Evolutionary conservation across 176 grass and related monocot species (phyloP).

Genomic region (Secale cereale): DNA sequence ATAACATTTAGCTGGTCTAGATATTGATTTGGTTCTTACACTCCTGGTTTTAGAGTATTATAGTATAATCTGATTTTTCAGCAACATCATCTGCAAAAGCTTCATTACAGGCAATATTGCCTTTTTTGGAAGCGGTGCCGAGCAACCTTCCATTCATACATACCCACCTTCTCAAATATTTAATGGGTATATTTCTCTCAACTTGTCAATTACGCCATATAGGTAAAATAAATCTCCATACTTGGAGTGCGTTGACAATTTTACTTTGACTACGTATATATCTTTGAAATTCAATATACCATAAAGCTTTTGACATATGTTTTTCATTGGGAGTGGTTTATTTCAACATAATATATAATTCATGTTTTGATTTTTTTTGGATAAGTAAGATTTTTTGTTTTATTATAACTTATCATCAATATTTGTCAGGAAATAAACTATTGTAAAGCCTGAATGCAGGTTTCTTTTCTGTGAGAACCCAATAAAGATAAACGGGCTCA

Average conservation of each 20-base stretch:
- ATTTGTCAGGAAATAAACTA: background rate
- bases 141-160: conserved; percentile 56
- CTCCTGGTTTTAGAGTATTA: conserved; percentile 8
- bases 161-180: conserved; percentile 69
- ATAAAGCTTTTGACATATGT: background rate
- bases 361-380: background rate
- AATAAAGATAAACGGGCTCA: background rate
- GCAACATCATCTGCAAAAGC: conserved; percentile 78
- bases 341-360: background rate
- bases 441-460: background rate
- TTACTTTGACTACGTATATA: background rate
- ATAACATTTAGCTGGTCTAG: conserved; percentile 18
- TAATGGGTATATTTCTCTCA: conserved; percentile 56
- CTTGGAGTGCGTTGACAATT: background rate
- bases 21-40: conserved; percentile 46
- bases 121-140: conserved; percentile 69
- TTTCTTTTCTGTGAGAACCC: background rate
- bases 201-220: background rate
- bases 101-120: conserved; percentile 55
- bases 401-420: background rate
- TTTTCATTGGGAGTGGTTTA: background rate
- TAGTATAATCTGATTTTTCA: conserved; percentile 34
- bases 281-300: background rate
- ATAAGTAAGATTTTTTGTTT: too few relatives aligned
- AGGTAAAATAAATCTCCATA: background rate